These are phyloP conservation scores for Talaromyces wortmannii DNA, from an alignment of 495 filamentous ascomycete species.

Conservation along the genomic window DNA sequence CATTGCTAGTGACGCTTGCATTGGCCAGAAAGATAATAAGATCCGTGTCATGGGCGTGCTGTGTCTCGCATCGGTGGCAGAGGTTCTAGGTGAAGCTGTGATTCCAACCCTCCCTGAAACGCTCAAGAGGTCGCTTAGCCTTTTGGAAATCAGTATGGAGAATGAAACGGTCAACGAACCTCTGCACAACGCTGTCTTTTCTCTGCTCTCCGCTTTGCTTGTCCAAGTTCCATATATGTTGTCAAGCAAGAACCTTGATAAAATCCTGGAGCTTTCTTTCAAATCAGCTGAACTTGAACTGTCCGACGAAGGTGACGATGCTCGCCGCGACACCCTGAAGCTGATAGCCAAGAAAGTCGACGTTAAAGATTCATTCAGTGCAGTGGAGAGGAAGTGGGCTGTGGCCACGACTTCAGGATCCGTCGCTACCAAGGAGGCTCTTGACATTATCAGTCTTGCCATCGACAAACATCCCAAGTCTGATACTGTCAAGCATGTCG, in stretches of 20 bases:
- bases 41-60: conserved; percentile 78
- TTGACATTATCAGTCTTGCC: conserved; percentile 57
- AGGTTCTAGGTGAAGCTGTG: conserved; percentile 76
- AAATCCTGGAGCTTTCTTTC: conserved; percentile 60
- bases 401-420: conserved; percentile 52
- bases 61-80: conserved; percentile 79
- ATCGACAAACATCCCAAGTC: conserved; percentile 74
- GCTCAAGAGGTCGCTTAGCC: conserved; percentile 59
- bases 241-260: conserved; percentile 61
- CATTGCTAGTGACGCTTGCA: conserved; percentile 67
- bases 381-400: conserved; percentile 64
- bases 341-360: conserved; percentile 68
- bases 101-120: conserved; percentile 74
- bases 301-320: conserved; percentile 51
- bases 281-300: conserved; percentile 53
- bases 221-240: conserved; percentile 83
- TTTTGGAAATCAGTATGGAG: conserved; percentile 57
- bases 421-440: conserved; percentile 56
- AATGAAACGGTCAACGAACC: conserved; percentile 43
- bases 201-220: conserved; percentile 69
- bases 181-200: conserved; percentile 75
- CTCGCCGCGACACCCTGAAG: conserved; percentile 58
- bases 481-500: conserved; percentile 60
- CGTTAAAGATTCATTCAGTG: conserved; percentile 57
- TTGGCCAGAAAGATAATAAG: conserved; percentile 63